These are phyloP conservation scores for Flaveria robusta DNA, from an alignment of 129 eudicot genomes.

Conservation along the genomic window DNA sequence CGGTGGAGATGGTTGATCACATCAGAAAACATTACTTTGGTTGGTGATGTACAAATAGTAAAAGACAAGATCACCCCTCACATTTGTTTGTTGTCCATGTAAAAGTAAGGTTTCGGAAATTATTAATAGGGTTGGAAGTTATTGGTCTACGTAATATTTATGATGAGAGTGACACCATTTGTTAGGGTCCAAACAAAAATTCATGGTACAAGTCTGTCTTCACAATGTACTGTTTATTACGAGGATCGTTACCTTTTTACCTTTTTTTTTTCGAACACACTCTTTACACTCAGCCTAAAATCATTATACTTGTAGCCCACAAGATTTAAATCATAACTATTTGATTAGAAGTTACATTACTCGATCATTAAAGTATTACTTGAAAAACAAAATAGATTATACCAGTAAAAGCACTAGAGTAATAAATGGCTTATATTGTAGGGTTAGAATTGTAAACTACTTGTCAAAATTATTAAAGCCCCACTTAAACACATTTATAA, in stretches of 20 bases:
- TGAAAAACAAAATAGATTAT: too few species aligned
- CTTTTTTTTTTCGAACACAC: too few species aligned
- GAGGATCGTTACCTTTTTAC: background rate
- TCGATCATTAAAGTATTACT: too few species aligned
- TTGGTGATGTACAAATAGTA: conserved; percentile 5
- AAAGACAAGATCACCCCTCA: conserved; percentile 4
- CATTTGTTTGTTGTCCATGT: conserved; percentile 7
- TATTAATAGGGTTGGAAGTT: conserved; percentile 26
- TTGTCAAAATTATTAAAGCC: too few species aligned
- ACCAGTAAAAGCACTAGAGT: too few species aligned
- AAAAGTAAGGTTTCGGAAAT: background rate
- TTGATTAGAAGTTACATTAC: too few species aligned
- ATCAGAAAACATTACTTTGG: conserved; percentile 1
- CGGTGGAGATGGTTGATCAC: conserved; percentile 25
- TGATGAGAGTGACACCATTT: conserved; percentile 19
- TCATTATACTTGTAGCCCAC: too few species aligned
- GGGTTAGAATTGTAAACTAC: too few species aligned
- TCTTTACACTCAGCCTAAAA: too few species aligned
- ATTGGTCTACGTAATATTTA: conserved; percentile 24
- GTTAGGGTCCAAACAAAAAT: conserved; percentile 17
- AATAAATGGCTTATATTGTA: too few species aligned
- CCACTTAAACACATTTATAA: too few species aligned
- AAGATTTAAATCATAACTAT: too few species aligned
- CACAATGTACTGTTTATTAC: background rate
- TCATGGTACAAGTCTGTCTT: background rate